Percentiles rank a stretch among this genome's conserved stretches.
These are phyloP conservation scores for Cadophora sp. DNA, from an alignment of 2,329 filamentous ascomycete species.

Conservation along the genomic window DNA sequence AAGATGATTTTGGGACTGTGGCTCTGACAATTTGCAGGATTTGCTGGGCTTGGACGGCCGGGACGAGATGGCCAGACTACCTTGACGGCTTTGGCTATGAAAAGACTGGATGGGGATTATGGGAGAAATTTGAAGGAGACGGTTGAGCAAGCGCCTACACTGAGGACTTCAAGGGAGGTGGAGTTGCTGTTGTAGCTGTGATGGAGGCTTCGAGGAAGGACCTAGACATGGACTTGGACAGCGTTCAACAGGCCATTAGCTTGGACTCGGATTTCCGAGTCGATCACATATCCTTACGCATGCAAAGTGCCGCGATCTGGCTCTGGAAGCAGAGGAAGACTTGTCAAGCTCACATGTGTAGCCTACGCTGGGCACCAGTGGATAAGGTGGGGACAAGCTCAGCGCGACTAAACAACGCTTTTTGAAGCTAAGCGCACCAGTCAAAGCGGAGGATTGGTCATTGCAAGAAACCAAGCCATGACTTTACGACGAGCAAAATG, in stretches of 20 bases:
- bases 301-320: background rate
- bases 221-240: background rate
- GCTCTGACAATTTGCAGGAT: background rate
- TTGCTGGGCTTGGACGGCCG: background rate
- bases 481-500: constrained; percentile 4
- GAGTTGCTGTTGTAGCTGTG: background rate
- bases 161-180: background rate
- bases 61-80: background rate
- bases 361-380: background rate
- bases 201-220: background rate
- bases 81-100: background rate
- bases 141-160: background rate
- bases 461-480: background rate
- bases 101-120: background rate
- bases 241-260: too few species aligned
- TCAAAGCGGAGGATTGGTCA: background rate
- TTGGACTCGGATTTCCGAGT: background rate
- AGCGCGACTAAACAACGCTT: background rate
- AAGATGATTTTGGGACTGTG: background rate
- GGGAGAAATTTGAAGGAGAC: background rate
- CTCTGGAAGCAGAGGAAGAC: background rate
- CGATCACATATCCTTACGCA: background rate
- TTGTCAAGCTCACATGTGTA: background rate
- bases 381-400: background rate
- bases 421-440: background rate